Evolutionary conservation across 768 basidiomycete genomes (phyloP).

Genomic region (Suillus weaverae): DNA sequence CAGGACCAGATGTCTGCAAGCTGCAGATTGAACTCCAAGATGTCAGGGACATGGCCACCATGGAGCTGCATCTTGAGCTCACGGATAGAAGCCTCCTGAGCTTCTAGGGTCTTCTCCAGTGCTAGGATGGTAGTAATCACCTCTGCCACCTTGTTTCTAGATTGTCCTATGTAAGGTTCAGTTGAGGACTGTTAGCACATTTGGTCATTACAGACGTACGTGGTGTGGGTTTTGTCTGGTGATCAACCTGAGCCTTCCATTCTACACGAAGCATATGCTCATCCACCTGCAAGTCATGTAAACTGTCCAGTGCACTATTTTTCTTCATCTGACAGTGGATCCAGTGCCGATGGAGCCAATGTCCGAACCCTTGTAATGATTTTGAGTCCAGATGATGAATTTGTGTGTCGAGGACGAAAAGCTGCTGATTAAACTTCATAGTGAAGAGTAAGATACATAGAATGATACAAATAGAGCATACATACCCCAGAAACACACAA

Average conservation of each 20-base stretch:
- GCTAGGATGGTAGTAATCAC: neutral
- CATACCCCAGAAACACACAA: slow-evolving; percentile 22
- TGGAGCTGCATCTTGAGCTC: neutral
- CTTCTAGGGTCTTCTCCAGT: neutral
- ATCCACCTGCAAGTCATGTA: neutral
- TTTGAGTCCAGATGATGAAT: slow-evolving; percentile 18
- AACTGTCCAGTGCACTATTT: neutral
- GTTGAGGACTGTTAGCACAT: neutral
- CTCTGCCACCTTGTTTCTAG: neutral
- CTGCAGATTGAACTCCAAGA: neutral
- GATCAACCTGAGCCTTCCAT: slow-evolving; percentile 10
- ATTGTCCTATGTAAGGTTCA: neutral
- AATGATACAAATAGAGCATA: neutral
- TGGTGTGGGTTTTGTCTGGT: neutral
- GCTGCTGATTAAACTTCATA: slow-evolving; percentile 26
- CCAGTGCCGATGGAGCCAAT: slow-evolving; percentile 16
- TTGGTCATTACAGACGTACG: neutral
- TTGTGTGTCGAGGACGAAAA: slow-evolving; percentile 30
- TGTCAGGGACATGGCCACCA: neutral
- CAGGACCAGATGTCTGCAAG: neutral
- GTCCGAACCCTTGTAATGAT: slow-evolving; percentile 14
- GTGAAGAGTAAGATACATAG: slow-evolving; percentile 14
- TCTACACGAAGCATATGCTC: slow-evolving; percentile 10
- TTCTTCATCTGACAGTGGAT: slow-evolving; percentile 13
- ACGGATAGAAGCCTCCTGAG: neutral